phyloP scores from a whole-genome alignment of 441 rosid genomes.

The Mallotus repandus region DNA sequence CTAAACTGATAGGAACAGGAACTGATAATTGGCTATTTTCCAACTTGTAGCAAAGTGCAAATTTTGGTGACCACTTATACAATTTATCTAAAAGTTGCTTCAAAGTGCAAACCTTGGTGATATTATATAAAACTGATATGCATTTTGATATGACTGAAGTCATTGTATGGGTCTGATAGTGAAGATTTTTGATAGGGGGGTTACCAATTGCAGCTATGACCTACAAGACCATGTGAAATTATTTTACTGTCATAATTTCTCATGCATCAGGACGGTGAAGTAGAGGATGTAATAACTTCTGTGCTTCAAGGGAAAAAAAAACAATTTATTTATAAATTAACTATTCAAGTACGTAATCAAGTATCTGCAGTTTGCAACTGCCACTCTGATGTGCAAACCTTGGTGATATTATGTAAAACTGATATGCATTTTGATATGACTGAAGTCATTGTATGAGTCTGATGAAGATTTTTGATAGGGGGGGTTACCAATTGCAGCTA shows the following conservation, averaged over 20 bases:
- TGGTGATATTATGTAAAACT: background rate
- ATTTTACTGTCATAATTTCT: background rate
- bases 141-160: constrained; percentile 11
- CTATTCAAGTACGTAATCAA: background rate
- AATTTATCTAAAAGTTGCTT: background rate
- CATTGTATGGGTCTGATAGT: background rate
- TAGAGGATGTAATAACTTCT: background rate
- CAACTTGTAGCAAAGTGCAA: background rate
- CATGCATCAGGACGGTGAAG: background rate
- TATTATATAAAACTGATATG: background rate
- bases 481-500: background rate
- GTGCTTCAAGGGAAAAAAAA: background rate
- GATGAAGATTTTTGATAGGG: background rate
- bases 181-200: background rate
- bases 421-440: background rate
- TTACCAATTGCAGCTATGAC: background rate
- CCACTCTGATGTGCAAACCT: constrained; percentile 2
- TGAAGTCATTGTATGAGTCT: background rate
- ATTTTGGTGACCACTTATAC: too few species aligned
- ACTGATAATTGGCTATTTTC: background rate
- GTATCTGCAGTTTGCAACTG: background rate
- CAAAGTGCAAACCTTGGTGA: background rate
- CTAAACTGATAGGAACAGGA: background rate
- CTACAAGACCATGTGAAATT: constrained; percentile 9
- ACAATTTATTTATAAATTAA: background rate